Base-by-base conservation (phyloP, 2,329 filamentous ascomycete species). In the Canariomyces notabilis region DNA sequence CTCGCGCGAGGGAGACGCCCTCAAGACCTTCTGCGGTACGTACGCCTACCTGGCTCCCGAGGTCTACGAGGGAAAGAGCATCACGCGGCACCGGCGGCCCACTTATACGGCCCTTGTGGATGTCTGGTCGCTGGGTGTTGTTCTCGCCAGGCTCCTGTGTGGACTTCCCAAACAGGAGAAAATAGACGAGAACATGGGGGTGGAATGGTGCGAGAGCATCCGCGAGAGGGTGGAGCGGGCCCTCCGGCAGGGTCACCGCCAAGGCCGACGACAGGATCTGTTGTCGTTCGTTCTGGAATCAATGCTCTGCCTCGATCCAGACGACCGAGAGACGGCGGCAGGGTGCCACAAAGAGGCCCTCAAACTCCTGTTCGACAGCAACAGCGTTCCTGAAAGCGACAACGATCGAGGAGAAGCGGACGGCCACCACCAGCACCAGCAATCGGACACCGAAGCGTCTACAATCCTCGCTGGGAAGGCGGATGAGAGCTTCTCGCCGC, bases 91-190 rank as follows among this genome's bases (percentile, higher is more conserved):
- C 29, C 6, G 20, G 29, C 23, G 38, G 38, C 21, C 23, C 20
- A n/a, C 20, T 42, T 46, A 46, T 37, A 46, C 44, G 32, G 44
- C 37, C 37, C 44, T 46, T 36, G 44, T 42, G 9, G 37, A 46
- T 41, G 18, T 46, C 31, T 46, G 37, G 44, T 42, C 44, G 16
- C 32, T 46, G 21, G 44, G 44, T 11, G 37, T 46, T 32, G 32
- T 42, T 11, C 31, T 46, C 31, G 44, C 37, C 19, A 14, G 26
- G 44, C 44, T 46, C 26, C 4, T 46, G 20, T 46, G 37, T 33
- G 37, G 44, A 46, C 37, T 41, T 36, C 44, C 44, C 29, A 29
- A 37, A 18, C 32, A 37, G 2, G 31, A 21, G 15, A 20, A 26
- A 21, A n/a, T n/a, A n/a, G 12, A 31, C 21, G 7, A 39, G 16